Evolutionary conservation across 805 yeast genomes (phyloP).

Genomic region (Candida khao-thaluensis): DNA sequence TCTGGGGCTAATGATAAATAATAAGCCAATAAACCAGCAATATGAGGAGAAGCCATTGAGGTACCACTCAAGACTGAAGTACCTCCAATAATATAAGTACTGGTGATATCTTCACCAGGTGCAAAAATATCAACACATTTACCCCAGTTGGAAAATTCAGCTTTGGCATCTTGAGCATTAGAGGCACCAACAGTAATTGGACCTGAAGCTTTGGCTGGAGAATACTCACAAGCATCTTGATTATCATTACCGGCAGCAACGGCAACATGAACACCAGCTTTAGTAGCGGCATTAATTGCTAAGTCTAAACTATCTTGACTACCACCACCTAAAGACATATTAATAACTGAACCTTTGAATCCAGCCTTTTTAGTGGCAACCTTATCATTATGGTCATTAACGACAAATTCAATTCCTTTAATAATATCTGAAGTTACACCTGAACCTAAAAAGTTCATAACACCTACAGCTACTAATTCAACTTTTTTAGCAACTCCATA

Average conservation of each 20-base stretch:
- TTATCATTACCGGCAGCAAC: slow-evolving; percentile 67
- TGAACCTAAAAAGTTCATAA: slow-evolving; percentile 39
- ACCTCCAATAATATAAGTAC: slow-evolving; percentile 58
- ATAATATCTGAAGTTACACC: slow-evolving; percentile 43
- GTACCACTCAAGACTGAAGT: slow-evolving; percentile 58
- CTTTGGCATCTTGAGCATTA: slow-evolving; percentile 43
- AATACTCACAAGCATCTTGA: slow-evolving; percentile 56
- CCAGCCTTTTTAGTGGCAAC: slow-evolving; percentile 33
- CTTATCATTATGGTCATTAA: slow-evolving; percentile 32
- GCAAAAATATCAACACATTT: slow-evolving; percentile 53
- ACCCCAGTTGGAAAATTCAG: slow-evolving; percentile 55
- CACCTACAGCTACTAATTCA: slow-evolving; percentile 40
- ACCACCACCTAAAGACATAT: slow-evolving; percentile 64
- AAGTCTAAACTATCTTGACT: slow-evolving; percentile 54
- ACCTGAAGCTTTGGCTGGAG: slow-evolving; percentile 60
- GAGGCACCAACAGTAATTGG: slow-evolving; percentile 56
- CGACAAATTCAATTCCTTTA: slow-evolving; percentile 42
- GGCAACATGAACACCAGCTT: slow-evolving; percentile 56
- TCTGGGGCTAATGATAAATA: slow-evolving; percentile 57
- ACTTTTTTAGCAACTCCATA: slow-evolving; percentile 79
- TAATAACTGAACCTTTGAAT: slow-evolving; percentile 60
- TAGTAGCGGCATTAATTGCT: slow-evolving; percentile 59
- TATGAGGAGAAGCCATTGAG: slow-evolving; percentile 64
- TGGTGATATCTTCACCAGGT: slow-evolving; percentile 55
- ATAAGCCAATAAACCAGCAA: slow-evolving; percentile 56